These are phyloP conservation scores for Astraeus odoratus DNA, from an alignment of 768 basidiomycete genomes.

Conservation along the genomic window DNA sequence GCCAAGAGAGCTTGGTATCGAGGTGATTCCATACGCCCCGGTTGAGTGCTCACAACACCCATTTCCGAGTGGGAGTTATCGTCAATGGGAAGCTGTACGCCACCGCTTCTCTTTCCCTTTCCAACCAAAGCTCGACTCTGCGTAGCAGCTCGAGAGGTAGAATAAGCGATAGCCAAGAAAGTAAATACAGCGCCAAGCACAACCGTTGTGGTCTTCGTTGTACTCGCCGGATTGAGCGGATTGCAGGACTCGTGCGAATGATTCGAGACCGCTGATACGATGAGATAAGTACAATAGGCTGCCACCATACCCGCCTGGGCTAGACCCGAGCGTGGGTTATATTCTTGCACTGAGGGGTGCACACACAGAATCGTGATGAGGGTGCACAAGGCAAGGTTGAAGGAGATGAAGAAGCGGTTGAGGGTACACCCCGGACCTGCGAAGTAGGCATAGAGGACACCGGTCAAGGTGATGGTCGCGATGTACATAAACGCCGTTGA, in stretches of 20 bases:
- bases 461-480: constrained; percentile 78
- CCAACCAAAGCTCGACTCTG: constrained; percentile 89
- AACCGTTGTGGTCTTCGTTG: constrained; percentile 79
- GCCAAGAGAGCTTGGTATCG: constrained; percentile 91
- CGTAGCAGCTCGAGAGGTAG: constrained; percentile 92
- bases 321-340: constrained; percentile 90
- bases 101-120: constrained; percentile 52
- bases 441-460: constrained; percentile 88
- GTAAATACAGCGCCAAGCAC: constrained; percentile 92
- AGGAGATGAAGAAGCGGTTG: constrained; percentile 96
- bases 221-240: constrained; percentile 64
- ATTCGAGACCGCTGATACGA: constrained; percentile 90
- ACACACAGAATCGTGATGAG: constrained; percentile 78
- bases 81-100: constrained; percentile 57
- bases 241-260: constrained; percentile 86
- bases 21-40: constrained; percentile 76
- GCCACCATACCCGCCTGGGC: constrained; percentile 97
- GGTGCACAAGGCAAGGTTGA: constrained; percentile 80
- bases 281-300: constrained; percentile 93
- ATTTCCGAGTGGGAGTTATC: constrained; percentile 57
- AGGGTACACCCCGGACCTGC: constrained; percentile 78
- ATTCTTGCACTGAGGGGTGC: constrained; percentile 81
- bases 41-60: constrained; percentile 76
- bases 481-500: constrained; percentile 89
- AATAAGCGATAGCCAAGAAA: constrained; percentile 97